Evolutionary conservation across 2,329 filamentous ascomycete species (phyloP).

Genomic region (Trichoderma sp.): DNA sequence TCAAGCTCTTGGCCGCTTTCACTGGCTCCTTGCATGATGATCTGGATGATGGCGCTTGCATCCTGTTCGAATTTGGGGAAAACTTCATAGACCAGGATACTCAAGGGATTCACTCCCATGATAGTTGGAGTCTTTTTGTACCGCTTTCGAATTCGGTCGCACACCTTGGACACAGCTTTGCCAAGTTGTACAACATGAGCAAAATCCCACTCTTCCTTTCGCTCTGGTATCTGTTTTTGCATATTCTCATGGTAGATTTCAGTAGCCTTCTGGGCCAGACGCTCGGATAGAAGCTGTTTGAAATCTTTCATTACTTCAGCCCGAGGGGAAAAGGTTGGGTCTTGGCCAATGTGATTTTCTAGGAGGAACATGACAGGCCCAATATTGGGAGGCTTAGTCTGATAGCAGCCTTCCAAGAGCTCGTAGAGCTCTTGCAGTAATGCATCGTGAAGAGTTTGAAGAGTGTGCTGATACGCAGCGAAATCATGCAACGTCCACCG

Average conservation of each 20-base stretch:
- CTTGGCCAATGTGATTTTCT: slow-evolving; percentile 77
- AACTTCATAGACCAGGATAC: slow-evolving; percentile 77
- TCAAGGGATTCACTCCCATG: slow-evolving; percentile 68
- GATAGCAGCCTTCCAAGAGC: slow-evolving; percentile 84
- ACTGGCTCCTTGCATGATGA: slow-evolving; percentile 74
- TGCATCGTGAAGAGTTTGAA: slow-evolving; percentile 76
- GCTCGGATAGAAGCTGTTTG: slow-evolving; percentile 68
- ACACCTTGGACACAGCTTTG: slow-evolving; percentile 80
- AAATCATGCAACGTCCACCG: slow-evolving; percentile 71
- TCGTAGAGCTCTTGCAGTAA: slow-evolving; percentile 86
- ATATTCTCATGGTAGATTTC: slow-evolving; percentile 80
- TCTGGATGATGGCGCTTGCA: slow-evolving; percentile 77
- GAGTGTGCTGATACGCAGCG: slow-evolving; percentile 70
- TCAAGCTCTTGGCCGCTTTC: slow-evolving; percentile 73
- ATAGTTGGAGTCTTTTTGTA: slow-evolving; percentile 87
- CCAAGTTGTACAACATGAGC: slow-evolving; percentile 87
- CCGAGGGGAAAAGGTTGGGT: slow-evolving; percentile 72
- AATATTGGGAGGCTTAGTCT: slow-evolving; percentile 80
- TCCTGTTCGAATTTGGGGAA: slow-evolving; percentile 91
- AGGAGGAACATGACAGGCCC: slow-evolving; percentile 79
- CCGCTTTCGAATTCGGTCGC: slow-evolving; percentile 86
- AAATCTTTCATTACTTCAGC: slow-evolving; percentile 73
- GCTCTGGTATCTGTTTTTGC: slow-evolving; percentile 75
- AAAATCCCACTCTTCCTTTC: slow-evolving; percentile 85
- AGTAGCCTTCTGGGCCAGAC: slow-evolving; percentile 71